Conservation (phyloP, 129 eudicot species). For the Scalesia atractyloides region DNA sequence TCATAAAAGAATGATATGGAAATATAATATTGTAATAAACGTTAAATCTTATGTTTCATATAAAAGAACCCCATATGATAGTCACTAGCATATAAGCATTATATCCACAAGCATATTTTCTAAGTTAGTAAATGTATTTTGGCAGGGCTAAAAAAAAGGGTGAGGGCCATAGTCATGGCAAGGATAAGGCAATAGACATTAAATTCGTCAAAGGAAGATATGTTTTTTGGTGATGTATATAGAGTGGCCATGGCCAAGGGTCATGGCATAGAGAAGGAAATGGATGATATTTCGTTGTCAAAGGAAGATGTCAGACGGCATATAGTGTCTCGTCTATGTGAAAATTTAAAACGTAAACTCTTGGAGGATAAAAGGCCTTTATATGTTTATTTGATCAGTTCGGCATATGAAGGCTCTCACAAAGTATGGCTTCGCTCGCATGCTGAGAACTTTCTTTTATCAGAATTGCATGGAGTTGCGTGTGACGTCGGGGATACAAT, state of each 20-base stretch:
- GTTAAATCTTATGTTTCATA: background rate
- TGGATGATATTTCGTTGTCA: background rate
- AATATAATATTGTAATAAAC: background rate
- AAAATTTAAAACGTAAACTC: background rate
- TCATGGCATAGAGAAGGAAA: background rate
- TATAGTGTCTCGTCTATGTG: background rate
- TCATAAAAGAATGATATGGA: background rate
- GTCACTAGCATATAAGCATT: background rate
- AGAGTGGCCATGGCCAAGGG: background rate
- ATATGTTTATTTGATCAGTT: background rate
- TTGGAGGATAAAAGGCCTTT: background rate
- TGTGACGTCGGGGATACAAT: background rate
- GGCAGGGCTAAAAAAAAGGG: too few relatives aligned
- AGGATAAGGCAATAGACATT: too few relatives aligned
- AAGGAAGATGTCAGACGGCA: background rate
- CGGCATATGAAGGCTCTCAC: background rate
- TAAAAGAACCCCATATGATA: background rate
- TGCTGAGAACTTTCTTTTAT: background rate
- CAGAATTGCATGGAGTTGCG: background rate
- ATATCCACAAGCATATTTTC: background rate
- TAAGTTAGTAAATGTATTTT: background rate
- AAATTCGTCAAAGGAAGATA: too few relatives aligned
- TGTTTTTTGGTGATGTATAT: background rate
- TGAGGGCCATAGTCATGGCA: too few relatives aligned
- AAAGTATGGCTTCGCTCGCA: background rate